Conservation (phyloP, 306 rosid species). For the Abrus pulchellus region DNA sequence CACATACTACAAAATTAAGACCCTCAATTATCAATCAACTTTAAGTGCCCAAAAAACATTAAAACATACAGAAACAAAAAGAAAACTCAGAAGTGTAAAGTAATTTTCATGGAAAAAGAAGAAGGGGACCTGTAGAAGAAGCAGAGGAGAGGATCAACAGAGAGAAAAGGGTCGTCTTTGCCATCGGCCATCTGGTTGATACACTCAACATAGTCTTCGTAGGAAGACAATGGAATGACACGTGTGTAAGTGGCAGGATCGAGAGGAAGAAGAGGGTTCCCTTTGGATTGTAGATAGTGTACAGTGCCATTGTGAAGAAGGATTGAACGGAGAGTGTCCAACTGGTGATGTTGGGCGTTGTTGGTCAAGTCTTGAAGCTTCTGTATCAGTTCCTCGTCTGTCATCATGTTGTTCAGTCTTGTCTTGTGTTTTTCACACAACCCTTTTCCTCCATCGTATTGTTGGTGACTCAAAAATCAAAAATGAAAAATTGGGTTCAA, state of each 20-base stretch:
- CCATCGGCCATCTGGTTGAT: slow-evolving; percentile 58
- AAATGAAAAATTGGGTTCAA: too few relatives aligned
- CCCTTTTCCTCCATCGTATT: too few relatives aligned
- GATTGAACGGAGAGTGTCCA: slow-evolving; percentile 56
- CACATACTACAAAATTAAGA: slow-evolving; percentile 10
- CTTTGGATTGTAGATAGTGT: slow-evolving; percentile 55
- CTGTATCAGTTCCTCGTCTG: slow-evolving; percentile 54
- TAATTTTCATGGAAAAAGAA: neutral
- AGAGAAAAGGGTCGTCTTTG: slow-evolving; percentile 56
- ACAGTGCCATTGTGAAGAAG: slow-evolving; percentile 56
- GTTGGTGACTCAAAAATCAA: too few relatives aligned
- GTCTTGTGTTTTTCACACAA: too few relatives aligned
- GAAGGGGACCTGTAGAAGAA: slow-evolving; percentile 67
- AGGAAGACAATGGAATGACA: slow-evolving; percentile 61
- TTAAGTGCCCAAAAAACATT: neutral
- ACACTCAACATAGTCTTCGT: slow-evolving; percentile 60
- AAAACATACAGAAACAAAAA: neutral
- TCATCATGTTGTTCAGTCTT: slow-evolving; percentile 21
- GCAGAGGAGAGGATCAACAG: slow-evolving; percentile 71
- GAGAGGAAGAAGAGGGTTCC: slow-evolving; percentile 3
- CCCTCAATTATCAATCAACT: neutral
- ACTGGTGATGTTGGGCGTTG: slow-evolving; percentile 57
- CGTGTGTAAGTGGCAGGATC: slow-evolving; percentile 52
- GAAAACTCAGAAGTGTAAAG: neutral
- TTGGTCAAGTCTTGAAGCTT: slow-evolving; percentile 58